Evolutionary conservation across 179 eudicot genomes (phyloP), one percentile per base, ranked within the genome.

Genomic region (Silene vulgaris): DNA sequence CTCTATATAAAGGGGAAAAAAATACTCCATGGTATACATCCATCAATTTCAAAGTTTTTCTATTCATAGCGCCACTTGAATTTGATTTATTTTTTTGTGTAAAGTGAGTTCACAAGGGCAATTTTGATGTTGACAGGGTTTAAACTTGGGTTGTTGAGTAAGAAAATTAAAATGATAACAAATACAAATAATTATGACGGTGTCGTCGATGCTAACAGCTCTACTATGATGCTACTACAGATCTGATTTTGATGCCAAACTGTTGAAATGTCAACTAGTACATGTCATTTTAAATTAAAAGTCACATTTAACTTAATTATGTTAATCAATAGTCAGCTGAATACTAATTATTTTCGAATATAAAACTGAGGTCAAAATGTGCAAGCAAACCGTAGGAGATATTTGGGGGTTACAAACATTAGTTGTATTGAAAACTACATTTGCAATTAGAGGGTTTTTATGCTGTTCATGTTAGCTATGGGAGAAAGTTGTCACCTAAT

Each of bases 181-280:
- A 54, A 54, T 12, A 54, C 16, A 3, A 12, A 13, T 54, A 13
- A 50, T 50, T 50, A 4, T 50, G 57, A 50, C n/a, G 57, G 57
- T 50, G 57, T 50, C 57, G n/a, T 50, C 4, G 57, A 50, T 50
- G 57, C 57, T n/a, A 50, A 3, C 57, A 50, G 13, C 57, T 13
- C 57, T 50, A 50, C 54, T 11, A 50, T 14, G n/a, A 50, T 50
- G 57, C 57, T 13, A 50, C 57, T 37, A 37, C 9, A 50, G 67
- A 65, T 73, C 43, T 56, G 48, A 48, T 30, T 69, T 62, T 21
- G 26, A 37, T 17, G 5, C 8, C 20, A 14, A 0, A 20, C 13
- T 13, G n/a, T 77, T 8, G 19, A 75, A 80, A 75, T 54, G 80
- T 80, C 82, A 80, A 80, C 74, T 66, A 16, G 20, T 80, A 56